Evolutionary conservation across 2,329 filamentous ascomycete genomes (phyloP).

Genomic region (Monosporascus sp.): DNA sequence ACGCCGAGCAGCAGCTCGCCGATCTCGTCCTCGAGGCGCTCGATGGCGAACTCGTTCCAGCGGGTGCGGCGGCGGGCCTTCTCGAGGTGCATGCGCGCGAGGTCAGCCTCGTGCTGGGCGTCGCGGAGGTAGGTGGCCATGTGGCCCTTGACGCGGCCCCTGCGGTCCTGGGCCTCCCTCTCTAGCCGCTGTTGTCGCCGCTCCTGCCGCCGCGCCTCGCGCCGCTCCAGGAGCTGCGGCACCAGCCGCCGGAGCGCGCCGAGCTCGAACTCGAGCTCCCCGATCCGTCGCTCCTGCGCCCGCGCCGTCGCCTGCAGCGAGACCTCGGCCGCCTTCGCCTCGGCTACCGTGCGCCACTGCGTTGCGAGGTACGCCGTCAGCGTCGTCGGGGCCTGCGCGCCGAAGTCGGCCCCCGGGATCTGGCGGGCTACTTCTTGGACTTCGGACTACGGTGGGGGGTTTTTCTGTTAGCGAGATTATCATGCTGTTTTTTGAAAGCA

Average conservation of each 20-base stretch:
- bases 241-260: neutral
- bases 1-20: neutral
- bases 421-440: constrained; percentile 5
- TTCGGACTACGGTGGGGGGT: constrained; percentile 11
- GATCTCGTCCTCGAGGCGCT: neutral
- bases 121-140: constrained; percentile 9
- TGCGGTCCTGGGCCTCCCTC: constrained; percentile 1
- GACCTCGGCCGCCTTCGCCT: constrained; percentile 1
- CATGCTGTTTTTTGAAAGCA: too few species aligned
- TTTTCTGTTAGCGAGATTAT: neutral
- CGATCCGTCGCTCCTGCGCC: constrained; percentile 6
- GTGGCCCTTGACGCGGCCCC: constrained; percentile 9
- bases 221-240: neutral
- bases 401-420: constrained; percentile 1
- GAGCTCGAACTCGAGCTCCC: constrained; percentile 1
- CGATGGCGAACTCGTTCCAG: constrained; percentile 1
- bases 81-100: neutral
- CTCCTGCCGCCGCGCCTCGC: neutral
- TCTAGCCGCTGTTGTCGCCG: neutral
- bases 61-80: neutral
- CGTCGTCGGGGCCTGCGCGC: neutral
- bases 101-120: constrained; percentile 5
- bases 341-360: constrained; percentile 7
- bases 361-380: neutral
- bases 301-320: constrained; percentile 2